Percentiles rank a stretch among this genome's conserved stretches.
Conservation (phyloP, 2,329 filamentous ascomycete species). For the Orbilia blumenaviensis region DNA sequence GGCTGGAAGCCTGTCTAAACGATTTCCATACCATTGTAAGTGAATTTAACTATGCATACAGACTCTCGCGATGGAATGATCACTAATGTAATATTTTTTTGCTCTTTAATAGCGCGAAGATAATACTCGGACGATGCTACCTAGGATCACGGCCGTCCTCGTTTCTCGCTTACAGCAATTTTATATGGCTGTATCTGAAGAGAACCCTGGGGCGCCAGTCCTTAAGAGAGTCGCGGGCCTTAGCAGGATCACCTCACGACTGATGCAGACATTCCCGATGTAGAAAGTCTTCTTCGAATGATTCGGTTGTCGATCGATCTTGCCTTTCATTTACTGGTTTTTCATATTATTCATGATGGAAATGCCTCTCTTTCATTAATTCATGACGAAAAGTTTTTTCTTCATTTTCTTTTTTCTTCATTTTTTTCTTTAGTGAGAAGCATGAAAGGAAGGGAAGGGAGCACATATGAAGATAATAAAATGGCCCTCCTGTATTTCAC, state of each 20-base stretch:
- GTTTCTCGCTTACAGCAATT: constrained; percentile 67
- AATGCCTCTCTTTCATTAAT: constrained; percentile 20
- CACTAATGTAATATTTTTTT: constrained; percentile 65
- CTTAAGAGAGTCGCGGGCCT: constrained; percentile 61
- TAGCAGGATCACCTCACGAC: constrained; percentile 56
- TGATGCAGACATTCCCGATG: constrained; percentile 49
- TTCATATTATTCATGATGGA: constrained; percentile 11
- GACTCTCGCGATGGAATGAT: neutral
- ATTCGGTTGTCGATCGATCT: neutral
- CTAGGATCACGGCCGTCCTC: constrained; percentile 68
- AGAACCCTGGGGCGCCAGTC: constrained; percentile 64
- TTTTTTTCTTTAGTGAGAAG: constrained; percentile 8
- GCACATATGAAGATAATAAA: constrained; percentile 1
- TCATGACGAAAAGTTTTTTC: constrained; percentile 27
- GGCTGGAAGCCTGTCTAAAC: constrained; percentile 57
- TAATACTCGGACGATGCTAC: constrained; percentile 62
- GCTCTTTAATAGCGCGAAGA: constrained; percentile 63
- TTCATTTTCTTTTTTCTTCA: no score
- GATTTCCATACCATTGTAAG: constrained; percentile 60
- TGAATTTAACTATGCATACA: neutral
- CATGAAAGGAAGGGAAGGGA: neutral
- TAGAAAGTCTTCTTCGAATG: neutral
- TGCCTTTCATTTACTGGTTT: constrained; percentile 3
- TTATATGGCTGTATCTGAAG: constrained; percentile 65
- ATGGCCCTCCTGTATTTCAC: constrained; percentile 6